Base-by-base conservation (phyloP, 1,139 yeast species). In the Yamadazyma jaroonii region DNA sequence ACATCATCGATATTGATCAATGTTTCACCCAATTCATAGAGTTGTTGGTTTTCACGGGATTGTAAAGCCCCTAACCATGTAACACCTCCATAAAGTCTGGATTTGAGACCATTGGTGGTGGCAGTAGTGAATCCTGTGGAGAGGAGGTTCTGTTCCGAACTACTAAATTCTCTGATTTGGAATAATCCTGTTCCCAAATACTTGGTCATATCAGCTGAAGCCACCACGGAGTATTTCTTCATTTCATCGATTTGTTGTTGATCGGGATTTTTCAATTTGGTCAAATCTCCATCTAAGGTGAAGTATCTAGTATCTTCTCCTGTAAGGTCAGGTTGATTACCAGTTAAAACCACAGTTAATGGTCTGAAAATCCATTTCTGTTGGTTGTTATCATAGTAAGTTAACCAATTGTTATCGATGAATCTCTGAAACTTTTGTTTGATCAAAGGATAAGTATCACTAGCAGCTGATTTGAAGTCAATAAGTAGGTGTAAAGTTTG, bases 1-100 rank as follows among this genome's bases (percentile, higher is more conserved):
- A 69, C 54, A 42, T 68, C 66, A 45, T 70, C 74, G 10, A 63
- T 63, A 45, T 70, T 70, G 35, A 70, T 49, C 36, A 69, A 59
- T 44, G 68, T 74, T 32, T 63, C 54, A 3, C 69, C 71, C 26
- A 56, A 39, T 28, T 46, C 44, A 41, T 49, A 59, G 14, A 62
- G 50, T 22, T 50, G 54, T 34, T 46, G 37, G 46, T 64, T 52
- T 40, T 68, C 74, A n/a, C 55, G 42, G 28, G 56, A 44, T 17
- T 59, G 53, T 35, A 68, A 47, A 29, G 48, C 42, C 20, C 45
- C 46, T 10, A 73, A 73, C 72, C 72, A 69, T 15, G 57, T 59
- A 5, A 64, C 50, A 23, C 64, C 73, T n/a, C 74, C 75, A 74
- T 74, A 70, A 12, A 70, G 51, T 41, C 75, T 54, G 0, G 75